Base-by-base conservation (phyloP, 768 basidiomycete genomes). In the Boletellus emodensis region DNA sequence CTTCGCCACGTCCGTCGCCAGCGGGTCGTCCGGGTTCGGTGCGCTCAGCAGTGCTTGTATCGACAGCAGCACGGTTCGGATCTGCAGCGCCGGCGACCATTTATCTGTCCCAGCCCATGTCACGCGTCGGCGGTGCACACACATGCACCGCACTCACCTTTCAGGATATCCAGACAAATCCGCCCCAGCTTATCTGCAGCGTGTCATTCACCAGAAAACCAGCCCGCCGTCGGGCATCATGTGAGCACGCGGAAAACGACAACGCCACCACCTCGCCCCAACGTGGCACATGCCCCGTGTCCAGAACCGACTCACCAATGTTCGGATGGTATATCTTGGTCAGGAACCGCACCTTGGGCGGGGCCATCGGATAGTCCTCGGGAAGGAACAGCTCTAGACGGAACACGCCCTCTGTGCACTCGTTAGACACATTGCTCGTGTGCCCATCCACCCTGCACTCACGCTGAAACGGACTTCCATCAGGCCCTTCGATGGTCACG, bases 261-360 rank as follows among this genome's bases (percentile, higher is more conserved):
- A 47, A n/a, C 48, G 54, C 49, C 57, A 61, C 59, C 39, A 42
- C 44, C 39, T n/a, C 39, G 46, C 11, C 30, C 30, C 43, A 46
- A 44, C 35, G 49, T 33, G 32, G 35, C 50, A 30, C 40, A n/a
- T 40, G 40, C 38, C 44, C 17, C 38, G 11, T 50, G 38, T 15
- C 35, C 15, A 48, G 40, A 3, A 43, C 28, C 41, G 41, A 71
- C 90, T 62, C 65, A 96, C 95, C 95, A 73, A 99, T 99, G 70
- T 99, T 99, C 42, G 96, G 94, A 71, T 97, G 94, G 75, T 95
- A 94, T 76, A 97, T 95, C 85, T 94, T 94, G 49, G 94, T 96
- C 60, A 96, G 75, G 75, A 95, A 97, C 58, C 95, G 80, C 51
- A 99, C 96, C 73, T 99, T 99, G 20, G 96, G 96, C 0, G 96